Evolutionary conservation across 805 yeast genomes (phyloP).

Genomic region (Brettanomyces anomalus): DNA sequence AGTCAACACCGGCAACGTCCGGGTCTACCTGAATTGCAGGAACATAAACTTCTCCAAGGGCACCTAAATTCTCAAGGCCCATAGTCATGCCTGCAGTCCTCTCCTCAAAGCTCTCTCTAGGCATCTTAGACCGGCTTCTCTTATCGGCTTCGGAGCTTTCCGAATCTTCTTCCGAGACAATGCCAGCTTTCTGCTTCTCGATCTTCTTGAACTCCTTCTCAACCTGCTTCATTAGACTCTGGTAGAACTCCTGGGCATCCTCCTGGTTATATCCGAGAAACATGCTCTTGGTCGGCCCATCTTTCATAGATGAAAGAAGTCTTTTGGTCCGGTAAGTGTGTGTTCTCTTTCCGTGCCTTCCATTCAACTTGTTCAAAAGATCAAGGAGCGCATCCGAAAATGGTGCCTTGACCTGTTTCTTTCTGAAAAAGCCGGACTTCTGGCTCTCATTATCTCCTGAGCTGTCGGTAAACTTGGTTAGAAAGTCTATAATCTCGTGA

Average conservation of each 20-base stretch:
- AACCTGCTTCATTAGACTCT: conserved; percentile 56
- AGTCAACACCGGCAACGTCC: conserved; percentile 35
- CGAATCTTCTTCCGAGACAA: conserved; percentile 3
- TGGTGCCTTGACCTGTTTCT: conserved; percentile 3
- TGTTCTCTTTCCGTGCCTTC: conserved; percentile 41
- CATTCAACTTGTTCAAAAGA: conserved; percentile 47
- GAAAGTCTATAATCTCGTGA: conserved; percentile 44
- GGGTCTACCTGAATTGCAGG: conserved; percentile 78
- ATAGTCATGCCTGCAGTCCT: conserved; percentile 23
- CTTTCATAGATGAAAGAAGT: conserved; percentile 59
- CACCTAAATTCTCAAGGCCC: conserved; percentile 40
- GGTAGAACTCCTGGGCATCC: conserved; percentile 95
- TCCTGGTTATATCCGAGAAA: conserved; percentile 86
- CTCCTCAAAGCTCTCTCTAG: conserved; percentile 18
- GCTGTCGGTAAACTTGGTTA: conserved; percentile 33
- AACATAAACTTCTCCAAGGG: conserved; percentile 55
- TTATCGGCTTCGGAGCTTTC: conserved; percentile 8
- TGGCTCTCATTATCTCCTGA: conserved; percentile 10
- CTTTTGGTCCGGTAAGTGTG: conserved; percentile 56
- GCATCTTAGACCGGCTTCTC: conserved; percentile 13
- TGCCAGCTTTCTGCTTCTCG: neutral
- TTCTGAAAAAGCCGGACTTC: conserved; percentile 2
- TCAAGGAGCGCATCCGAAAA: conserved; percentile 48
- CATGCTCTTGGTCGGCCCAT: conserved; percentile 69
- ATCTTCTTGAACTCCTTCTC: conserved; percentile 40